Percentiles rank a stretch among this genome's conserved stretches.
Evolutionary conservation across 23 red algal species (phyloP).

Genomic region (Pyropia yezoensis): DNA sequence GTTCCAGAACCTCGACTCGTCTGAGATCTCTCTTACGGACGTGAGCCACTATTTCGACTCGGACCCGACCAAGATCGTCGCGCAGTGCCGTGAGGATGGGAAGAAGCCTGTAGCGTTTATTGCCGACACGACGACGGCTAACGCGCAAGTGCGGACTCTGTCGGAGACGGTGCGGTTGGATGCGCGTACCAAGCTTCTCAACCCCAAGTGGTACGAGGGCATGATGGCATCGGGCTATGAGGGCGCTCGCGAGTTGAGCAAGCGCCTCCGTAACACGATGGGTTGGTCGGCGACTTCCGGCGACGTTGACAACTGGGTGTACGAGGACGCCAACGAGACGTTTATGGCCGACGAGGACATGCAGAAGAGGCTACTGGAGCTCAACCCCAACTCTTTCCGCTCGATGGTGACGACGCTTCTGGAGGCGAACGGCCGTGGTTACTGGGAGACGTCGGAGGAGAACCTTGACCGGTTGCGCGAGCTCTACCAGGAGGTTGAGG

Average conservation of each 20-base stretch:
- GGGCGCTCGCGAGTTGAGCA: constrained; percentile 85
- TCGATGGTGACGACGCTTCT: constrained; percentile 97
- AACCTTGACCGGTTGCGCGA: constrained; percentile 89
- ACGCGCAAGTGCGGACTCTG: constrained; percentile 79
- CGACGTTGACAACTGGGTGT: constrained; percentile 97
- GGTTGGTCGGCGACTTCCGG: constrained; percentile 84
- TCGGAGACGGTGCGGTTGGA: constrained; percentile 92
- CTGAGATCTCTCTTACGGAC: constrained; percentile 94
- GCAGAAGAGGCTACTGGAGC: constrained; percentile 75
- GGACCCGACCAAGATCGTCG: constrained; percentile 84
- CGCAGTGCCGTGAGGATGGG: constrained; percentile 66
- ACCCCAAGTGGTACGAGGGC: constrained; percentile 99
- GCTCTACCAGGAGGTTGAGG: constrained; percentile 95
- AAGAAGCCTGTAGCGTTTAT: constrained; percentile 87
- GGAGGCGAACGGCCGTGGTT: constrained; percentile 86
- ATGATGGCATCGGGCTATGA: constrained; percentile 88
- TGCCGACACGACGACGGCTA: constrained; percentile 95
- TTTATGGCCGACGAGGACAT: constrained; percentile 95
- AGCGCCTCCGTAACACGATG: constrained; percentile 92
- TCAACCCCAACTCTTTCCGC: constrained; percentile 95
- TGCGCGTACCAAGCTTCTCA: constrained; percentile 90
- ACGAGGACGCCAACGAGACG: constrained; percentile 92
- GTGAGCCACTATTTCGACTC: constrained; percentile 93
- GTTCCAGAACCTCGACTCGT: constrained; percentile 96
- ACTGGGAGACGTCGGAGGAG: constrained; percentile 94